A percentile compares a stretch with the other conserved stretches of the same genome.
phyloP scores from a whole-genome alignment of 1,139 yeast species.

The Zygosaccharomyces sapae region DNA sequence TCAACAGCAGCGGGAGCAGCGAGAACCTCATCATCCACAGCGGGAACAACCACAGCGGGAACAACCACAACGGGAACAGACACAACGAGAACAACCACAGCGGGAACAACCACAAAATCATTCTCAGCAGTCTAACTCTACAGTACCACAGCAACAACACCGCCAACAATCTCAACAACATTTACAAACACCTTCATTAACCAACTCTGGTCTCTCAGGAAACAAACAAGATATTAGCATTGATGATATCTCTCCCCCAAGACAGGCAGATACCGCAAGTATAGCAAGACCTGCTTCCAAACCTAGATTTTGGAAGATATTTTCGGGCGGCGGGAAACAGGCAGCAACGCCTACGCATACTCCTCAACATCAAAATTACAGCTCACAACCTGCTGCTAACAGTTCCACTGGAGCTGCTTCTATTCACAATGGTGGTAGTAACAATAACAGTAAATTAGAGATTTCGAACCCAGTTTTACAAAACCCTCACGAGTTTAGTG shows the following conservation, averaged over 20 bases:
- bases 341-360: slow-evolving; percentile 21
- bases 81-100: not conserved
- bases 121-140: not conserved
- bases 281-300: slow-evolving; percentile 32
- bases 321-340: slow-evolving; percentile 25
- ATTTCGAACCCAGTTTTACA: slow-evolving; percentile 38
- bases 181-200: not conserved
- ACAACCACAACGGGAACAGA: not conserved
- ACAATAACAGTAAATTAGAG: slow-evolving; percentile 17
- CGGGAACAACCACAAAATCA: not conserved
- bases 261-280: slow-evolving; percentile 22
- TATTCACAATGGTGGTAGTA: slow-evolving; percentile 15
- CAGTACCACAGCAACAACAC: not conserved
- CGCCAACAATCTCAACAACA: slow-evolving; percentile 1
- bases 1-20: slow-evolving; percentile 8
- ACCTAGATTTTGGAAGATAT: slow-evolving; percentile 36
- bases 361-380: slow-evolving; percentile 8
- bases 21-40: not conserved
- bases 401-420: slow-evolving; percentile 18
- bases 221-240: slow-evolving; percentile 11
- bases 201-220: not conserved
- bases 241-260: slow-evolving; percentile 19
- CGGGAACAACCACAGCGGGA: not conserved
- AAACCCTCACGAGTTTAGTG: slow-evolving; percentile 35
- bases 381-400: slow-evolving; percentile 17